Evolutionary conservation across 177 flowering plant genomes (phyloP).

Genomic region (Vitis hybrid): DNA sequence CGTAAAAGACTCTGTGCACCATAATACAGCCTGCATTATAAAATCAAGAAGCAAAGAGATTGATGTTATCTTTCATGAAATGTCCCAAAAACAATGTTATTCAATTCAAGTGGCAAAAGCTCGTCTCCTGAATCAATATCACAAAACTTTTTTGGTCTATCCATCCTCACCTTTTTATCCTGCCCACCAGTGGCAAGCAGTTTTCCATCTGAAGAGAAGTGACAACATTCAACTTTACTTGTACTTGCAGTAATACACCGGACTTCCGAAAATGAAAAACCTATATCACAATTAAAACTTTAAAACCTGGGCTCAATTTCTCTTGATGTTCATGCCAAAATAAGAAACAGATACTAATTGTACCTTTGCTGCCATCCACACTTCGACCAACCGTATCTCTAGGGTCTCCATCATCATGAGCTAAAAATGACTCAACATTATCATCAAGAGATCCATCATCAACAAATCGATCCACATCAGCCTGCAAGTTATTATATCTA

Average conservation of each 20-base stretch:
- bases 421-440: conserved; percentile 79
- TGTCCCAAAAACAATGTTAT: no score
- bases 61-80: no score
- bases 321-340: background rate
- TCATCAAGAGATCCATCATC: conserved; percentile 83
- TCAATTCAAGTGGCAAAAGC: no score
- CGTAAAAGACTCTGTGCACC: conserved; percentile 61
- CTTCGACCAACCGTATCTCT: conserved; percentile 66
- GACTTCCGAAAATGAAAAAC: conserved; percentile 42
- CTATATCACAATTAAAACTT: conserved; percentile 19
- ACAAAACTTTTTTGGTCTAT: background rate
- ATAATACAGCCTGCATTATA: conserved; percentile 66
- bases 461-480: conserved; percentile 69
- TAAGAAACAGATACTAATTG: background rate
- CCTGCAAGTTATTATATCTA: conserved; percentile 61
- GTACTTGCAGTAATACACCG: conserved; percentile 31
- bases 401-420: conserved; percentile 75
- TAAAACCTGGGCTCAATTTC: background rate
- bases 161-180: conserved; percentile 48
- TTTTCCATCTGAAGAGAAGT: conserved; percentile 68
- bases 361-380: conserved; percentile 70
- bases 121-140: background rate
- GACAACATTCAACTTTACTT: conserved; percentile 44
- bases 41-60: conserved; percentile 7
- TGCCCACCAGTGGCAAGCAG: conserved; percentile 62